Evolutionary conservation across 768 basidiomycete species (phyloP), one percentile per base, ranked within the genome.

Genomic region (Sporobolomyces pararoseus): DNA sequence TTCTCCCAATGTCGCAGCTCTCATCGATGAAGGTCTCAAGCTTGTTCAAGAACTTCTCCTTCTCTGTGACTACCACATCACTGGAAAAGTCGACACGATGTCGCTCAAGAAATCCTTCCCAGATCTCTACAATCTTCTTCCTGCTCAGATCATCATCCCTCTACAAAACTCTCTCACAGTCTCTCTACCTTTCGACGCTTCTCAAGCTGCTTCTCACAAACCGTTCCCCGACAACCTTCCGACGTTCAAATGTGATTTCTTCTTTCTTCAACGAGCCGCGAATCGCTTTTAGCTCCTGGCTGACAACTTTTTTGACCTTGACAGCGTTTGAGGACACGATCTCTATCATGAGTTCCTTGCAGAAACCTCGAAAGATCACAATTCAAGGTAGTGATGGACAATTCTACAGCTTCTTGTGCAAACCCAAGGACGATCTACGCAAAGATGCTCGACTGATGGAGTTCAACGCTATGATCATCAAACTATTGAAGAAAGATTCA

Each of bases 381-480:
- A 88, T 98, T 55, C 81, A 81, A 34, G 94, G 91, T 1, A 88
- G 86, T 72, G 86, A 98, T 76, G 92, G 92, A 1, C 85, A 87
- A 66, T 81, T 81, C 16, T 97, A 97, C 81, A 87, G 86, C 80
- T 97, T 98, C 82, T 83, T 99, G 10, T 91, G 90, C 61, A 99
- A 99, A 79, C 95, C 95, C 12, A 91, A 92, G 79, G 96, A 99
- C 78, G 96, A 99, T 80, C 83, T 99, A 37, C 85, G 96, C 46
- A 99, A 99, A 82, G 96, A 99, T 76, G 94, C 93, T 0, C 85
- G 96, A 7, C 80, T 99, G 63, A 98, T 98, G 95, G 96, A 98
- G 77, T 91, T 98, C 80, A 94, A 97, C 76, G 86, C 89, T 4
- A 93, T 99, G 80, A 93, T 99, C 80, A 98, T 97, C 80, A 97